These are phyloP conservation scores for Coelastrella sp. DNA, from an alignment of 139 green algal genomes.

Conservation along the genomic window DNA sequence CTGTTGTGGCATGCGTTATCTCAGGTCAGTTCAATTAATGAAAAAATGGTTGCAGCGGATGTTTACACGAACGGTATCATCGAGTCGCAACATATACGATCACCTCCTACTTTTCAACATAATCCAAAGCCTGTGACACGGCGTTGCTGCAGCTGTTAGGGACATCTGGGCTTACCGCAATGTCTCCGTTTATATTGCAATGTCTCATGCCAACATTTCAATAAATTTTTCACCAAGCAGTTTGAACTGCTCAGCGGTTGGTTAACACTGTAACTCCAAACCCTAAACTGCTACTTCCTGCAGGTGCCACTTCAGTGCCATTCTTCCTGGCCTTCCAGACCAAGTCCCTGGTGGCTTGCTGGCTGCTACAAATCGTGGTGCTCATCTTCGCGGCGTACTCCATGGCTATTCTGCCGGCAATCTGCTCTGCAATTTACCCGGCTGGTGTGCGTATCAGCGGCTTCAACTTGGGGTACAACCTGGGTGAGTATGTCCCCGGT, in stretches of 20 bases:
- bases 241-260: no score
- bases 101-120: no score
- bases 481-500: neutral
- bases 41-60: neutral
- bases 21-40: neutral
- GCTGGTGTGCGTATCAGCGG: constrained; percentile 39
- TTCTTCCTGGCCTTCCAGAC: constrained; percentile 36
- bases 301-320: constrained; percentile 25
- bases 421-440: constrained; percentile 33
- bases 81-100: no score
- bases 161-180: no score
- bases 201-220: no score
- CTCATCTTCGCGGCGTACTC: constrained; percentile 11
- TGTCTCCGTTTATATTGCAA: no score
- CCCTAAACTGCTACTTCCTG: neutral
- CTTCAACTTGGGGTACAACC: constrained; percentile 40
- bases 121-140: no score
- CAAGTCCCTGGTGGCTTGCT: constrained; percentile 3
- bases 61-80: no score
- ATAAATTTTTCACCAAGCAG: no score
- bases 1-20: neutral
- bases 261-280: no score
- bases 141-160: no score
- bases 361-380: constrained; percentile 8
- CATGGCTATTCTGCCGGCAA: constrained; percentile 30